phyloP scores from a whole-genome alignment of 1,139 yeast genomes.

The Schizosaccharomyces versatilis region DNA sequence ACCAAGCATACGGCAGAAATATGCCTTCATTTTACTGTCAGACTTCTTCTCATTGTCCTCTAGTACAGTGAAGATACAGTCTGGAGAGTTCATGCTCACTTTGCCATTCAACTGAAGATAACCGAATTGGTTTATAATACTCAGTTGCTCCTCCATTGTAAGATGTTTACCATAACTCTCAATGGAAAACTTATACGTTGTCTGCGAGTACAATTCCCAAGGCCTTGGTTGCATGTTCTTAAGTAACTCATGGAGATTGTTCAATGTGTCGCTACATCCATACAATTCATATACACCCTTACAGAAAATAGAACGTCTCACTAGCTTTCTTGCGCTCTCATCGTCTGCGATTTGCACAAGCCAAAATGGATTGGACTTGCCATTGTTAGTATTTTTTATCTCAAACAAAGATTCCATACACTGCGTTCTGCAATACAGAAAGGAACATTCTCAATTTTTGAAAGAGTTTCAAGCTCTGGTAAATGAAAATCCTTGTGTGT shows the following conservation, averaged over 20 bases:
- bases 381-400: conserved; percentile 17
- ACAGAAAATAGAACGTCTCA: conserved; percentile 46
- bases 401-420: background rate
- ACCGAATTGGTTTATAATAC: conserved; percentile 46
- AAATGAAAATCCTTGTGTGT: conserved; percentile 54
- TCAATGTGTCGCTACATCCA: conserved; percentile 43
- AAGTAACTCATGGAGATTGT: conserved; percentile 36
- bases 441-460: conserved; percentile 33
- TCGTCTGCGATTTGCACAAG: conserved; percentile 41
- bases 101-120: conserved; percentile 58
- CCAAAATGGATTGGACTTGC: conserved; percentile 37
- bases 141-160: conserved; percentile 31
- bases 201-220: conserved; percentile 19
- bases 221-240: conserved; percentile 17
- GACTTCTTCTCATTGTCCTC: conserved; percentile 30
- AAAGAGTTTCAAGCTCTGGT: conserved; percentile 71
- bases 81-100: conserved; percentile 57
- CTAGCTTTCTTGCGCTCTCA: conserved; percentile 40
- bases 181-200: conserved; percentile 62
- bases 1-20: conserved; percentile 58
- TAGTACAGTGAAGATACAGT: conserved; percentile 45
- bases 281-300: conserved; percentile 68
- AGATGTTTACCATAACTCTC: conserved; percentile 53
- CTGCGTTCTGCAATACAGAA: conserved; percentile 28
- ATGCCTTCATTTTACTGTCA: conserved; percentile 29